Percentiles rank a stretch among this genome's conserved stretches.
Evolutionary conservation across 1,284 basidiomycete genomes (phyloP).

Genomic region (Leccinum subspadiceum): DNA sequence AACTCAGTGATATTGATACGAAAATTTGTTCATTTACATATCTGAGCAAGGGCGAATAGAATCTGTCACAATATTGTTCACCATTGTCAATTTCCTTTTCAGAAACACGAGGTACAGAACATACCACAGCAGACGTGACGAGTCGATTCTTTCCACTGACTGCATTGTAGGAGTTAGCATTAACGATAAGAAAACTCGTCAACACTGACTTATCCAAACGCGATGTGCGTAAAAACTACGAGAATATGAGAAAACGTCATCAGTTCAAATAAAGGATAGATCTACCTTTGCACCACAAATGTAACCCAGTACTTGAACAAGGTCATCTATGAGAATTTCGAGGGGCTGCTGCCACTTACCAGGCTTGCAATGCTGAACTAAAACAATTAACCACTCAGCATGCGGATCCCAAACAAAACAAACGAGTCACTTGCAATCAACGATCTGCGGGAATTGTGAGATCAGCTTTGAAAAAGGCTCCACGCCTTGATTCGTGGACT

Average conservation of each 20-base stretch:
- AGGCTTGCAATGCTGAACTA: conserved; percentile 1
- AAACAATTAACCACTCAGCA: neutral
- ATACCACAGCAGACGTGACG: conserved; percentile 20
- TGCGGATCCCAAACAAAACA: neutral
- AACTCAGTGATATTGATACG: neutral
- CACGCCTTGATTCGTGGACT: neutral
- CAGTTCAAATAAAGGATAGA: neutral
- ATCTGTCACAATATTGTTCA: conserved; percentile 3
- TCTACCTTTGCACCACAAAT: conserved; percentile 22
- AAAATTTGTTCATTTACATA: conserved; percentile 9
- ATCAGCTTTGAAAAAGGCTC: neutral
- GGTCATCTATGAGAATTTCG: neutral
- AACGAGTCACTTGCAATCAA: conserved; percentile 6
- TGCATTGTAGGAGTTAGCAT: conserved; percentile 1
- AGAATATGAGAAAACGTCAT: neutral
- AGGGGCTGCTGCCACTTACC: conserved; percentile 4
- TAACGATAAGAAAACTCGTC: neutral
- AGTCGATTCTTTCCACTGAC: conserved; percentile 22
- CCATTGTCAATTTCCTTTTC: neutral
- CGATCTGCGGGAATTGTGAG: neutral
- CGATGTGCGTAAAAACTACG: conserved; percentile 28
- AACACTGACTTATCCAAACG: conserved; percentile 28
- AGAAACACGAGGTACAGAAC: neutral
- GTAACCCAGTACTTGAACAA: conserved; percentile 14
- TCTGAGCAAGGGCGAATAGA: conserved; percentile 10